Evolutionary conservation across 139 green algal genomes (phyloP).

Genomic region (Chlorella sp.): DNA sequence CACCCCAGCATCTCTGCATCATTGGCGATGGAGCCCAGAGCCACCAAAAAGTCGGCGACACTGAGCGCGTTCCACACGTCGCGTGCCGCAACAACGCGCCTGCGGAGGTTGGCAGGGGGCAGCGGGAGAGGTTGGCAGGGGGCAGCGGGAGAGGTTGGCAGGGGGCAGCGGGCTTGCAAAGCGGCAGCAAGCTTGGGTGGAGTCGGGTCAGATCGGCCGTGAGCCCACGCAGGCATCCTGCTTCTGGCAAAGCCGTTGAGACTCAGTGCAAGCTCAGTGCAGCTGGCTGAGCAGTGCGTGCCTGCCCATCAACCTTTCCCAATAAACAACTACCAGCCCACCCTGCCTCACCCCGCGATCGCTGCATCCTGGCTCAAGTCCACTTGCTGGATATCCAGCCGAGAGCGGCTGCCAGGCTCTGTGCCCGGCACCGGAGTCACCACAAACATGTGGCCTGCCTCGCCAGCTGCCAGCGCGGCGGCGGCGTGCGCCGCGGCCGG

Average conservation of each 20-base stretch:
- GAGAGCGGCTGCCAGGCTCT: not conserved
- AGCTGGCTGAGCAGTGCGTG: too few relatives aligned
- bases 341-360: not conserved
- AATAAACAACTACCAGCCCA: not conserved
- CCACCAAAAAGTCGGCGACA: constrained; percentile 13
- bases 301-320: too few relatives aligned
- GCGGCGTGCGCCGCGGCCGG: too few relatives aligned
- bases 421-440: not conserved
- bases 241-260: too few relatives aligned
- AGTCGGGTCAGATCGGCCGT: too few relatives aligned
- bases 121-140: not conserved
- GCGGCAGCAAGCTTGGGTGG: not conserved
- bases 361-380: not conserved
- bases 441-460: not conserved
- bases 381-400: constrained; percentile 3
- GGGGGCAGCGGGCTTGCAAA: not conserved
- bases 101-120: not conserved
- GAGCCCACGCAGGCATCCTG: too few relatives aligned
- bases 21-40: not conserved
- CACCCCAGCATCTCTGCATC: not conserved
- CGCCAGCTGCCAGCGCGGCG: not conserved
- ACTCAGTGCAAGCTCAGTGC: too few relatives aligned
- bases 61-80: not conserved
- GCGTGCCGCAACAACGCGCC: not conserved
- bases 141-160: not conserved